phyloP scores from a whole-genome alignment of 768 basidiomycete species.

The Gelatoporia subvermispora region DNA sequence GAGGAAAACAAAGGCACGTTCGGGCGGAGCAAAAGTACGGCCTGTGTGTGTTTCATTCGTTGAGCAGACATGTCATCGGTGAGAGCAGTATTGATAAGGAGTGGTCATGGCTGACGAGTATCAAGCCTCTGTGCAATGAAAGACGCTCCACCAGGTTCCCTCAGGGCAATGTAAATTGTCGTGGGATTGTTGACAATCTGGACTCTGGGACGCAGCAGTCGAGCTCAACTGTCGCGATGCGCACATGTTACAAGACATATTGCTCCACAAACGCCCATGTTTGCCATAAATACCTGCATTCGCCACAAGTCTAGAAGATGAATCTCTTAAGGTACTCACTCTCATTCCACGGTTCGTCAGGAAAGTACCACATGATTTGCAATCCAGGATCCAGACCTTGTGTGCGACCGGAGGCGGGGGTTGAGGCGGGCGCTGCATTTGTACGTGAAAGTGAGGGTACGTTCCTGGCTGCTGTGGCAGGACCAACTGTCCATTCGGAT shows the following conservation, averaged over 20 bases:
- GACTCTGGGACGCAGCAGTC: neutral
- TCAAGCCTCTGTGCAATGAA: neutral
- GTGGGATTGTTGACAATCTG: too few relatives aligned
- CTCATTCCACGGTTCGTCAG: slow-evolving; percentile 86
- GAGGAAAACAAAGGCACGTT: slow-evolving; percentile 80
- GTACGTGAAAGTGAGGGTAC: neutral
- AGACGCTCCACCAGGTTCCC: too few relatives aligned
- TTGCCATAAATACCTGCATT: too few relatives aligned
- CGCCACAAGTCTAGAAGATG: too few relatives aligned
- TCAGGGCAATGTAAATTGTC: too few relatives aligned
- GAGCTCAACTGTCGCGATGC: neutral
- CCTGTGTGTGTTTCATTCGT: slow-evolving; percentile 36
- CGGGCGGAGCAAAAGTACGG: slow-evolving; percentile 77
- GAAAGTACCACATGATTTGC: slow-evolving; percentile 67
- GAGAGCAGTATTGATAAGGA: neutral
- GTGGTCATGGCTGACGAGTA: neutral
- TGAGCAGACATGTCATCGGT: neutral
- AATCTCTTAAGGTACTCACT: slow-evolving; percentile 32
- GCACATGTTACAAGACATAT: neutral
- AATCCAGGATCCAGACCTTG: slow-evolving; percentile 81
- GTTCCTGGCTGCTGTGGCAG: too few relatives aligned
- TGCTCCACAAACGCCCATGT: neutral
- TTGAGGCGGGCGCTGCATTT: neutral
- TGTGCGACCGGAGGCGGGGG: slow-evolving; percentile 38
- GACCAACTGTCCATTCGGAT: too few relatives aligned